These are phyloP conservation scores for Penicillium silybi DNA, from an alignment of 495 filamentous ascomycete species.

Conservation along the genomic window DNA sequence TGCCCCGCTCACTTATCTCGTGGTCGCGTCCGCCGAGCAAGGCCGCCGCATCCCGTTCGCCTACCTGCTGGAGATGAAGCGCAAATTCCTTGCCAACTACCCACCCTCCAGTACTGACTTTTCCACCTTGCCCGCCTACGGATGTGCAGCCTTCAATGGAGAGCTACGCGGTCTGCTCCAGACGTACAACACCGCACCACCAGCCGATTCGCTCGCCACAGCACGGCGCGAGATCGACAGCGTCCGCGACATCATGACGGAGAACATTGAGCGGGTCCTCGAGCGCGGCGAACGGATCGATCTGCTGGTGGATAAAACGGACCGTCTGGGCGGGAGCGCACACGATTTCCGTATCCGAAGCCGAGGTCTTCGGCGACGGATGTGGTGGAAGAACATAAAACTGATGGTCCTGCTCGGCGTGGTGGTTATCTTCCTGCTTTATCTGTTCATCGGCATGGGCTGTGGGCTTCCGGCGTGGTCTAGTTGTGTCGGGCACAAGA, in stretches of 20 bases:
- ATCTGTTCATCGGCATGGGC: conserved; percentile 69
- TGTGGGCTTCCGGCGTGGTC: conserved; percentile 66
- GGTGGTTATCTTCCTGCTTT: conserved; percentile 81
- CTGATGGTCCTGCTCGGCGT: conserved; percentile 80
- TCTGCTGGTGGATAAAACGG: conserved; percentile 95
- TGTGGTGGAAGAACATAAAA: conserved; percentile 99
- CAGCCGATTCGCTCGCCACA: conserved; percentile 79
- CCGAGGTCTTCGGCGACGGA: conserved; percentile 76
- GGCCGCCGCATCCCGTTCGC: conserved; percentile 89
- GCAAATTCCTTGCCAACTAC: conserved; percentile 77
- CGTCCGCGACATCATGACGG: conserved; percentile 93
- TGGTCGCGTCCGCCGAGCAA: conserved; percentile 71
- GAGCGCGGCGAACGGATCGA: conserved; percentile 95
- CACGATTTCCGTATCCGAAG: conserved; percentile 86
- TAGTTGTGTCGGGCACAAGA: conserved; percentile 42
- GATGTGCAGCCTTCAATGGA: conserved; percentile 79
- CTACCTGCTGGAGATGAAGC: conserved; percentile 87
- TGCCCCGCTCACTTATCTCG: conserved; percentile 80
- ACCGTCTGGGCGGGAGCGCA: conserved; percentile 78
- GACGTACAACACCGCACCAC: conserved; percentile 75
- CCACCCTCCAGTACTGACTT: conserved; percentile 68
- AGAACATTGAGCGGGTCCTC: conserved; percentile 94
- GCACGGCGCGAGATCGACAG: conserved; percentile 88
- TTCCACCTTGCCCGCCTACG: conserved; percentile 76
- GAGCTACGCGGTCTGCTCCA: conserved; percentile 75